Evolutionary conservation across 1,139 yeast genomes (phyloP), one percentile per base, ranked within the genome.

Genomic region (Candida freyschussii): DNA sequence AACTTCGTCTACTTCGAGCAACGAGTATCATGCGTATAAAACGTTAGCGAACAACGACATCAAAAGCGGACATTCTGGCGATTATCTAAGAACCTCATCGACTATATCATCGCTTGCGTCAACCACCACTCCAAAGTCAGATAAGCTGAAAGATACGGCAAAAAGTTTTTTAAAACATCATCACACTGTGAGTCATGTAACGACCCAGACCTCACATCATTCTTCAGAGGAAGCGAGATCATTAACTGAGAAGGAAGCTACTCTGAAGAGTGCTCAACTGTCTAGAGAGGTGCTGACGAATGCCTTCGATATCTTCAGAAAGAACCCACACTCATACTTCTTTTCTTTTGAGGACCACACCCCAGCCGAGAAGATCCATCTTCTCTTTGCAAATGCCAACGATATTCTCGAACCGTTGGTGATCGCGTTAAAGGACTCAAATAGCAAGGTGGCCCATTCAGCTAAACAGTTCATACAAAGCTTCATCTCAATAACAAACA

Each of bases 231-330:
- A 40, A 15, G 14, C 27, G 2, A 40, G 34, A 27, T 46, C 49
- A 2, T 15, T 31, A 12, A 39, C 32, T 5, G 45, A 48, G 7
- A 43, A 25, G 23, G 46, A 39, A 4, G 18, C 29, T 4, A 13
- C 27, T 2, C 17, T 24, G 4, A 41, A 27, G 23, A 16, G 24
- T 9, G 37, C 48, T 13, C 30, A 39, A 12, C 27, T 45, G 8
- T 46, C 57, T 2, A 44, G 57, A 30, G 55, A 49, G 13, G 45
- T 52, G 10, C 32, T 52, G 21, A 37, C 39, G 10, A 44, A 44
- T 29, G 42, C 49, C 2, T 45, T 52, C 21, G 47, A 40, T 11
- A 47, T 54, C 12, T 54, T 52, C 39, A 45, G 40, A 22, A 50
- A 44, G 24, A 45, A 41, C 21, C 52, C 55, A 33, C 43, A 44